Conservation (phyloP, 345 rosid species). For the Acer yangbiense region DNA sequence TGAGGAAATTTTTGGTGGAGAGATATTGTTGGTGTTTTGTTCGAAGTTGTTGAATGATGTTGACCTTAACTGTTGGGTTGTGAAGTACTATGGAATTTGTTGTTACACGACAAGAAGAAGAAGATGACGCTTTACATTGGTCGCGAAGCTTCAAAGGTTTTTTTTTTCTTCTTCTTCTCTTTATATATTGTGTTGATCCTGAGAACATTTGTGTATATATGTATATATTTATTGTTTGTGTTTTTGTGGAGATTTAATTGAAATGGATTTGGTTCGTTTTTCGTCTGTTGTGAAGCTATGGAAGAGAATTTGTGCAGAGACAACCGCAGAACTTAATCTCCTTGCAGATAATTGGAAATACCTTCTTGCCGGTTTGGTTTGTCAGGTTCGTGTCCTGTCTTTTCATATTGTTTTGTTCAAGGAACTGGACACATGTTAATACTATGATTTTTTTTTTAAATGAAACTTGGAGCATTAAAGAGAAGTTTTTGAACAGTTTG, state of each 20-base stretch:
- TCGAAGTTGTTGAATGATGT: conserved; percentile 33
- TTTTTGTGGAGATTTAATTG: conserved; percentile 22
- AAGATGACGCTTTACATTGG: conserved; percentile 90
- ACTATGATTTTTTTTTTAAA: neutral
- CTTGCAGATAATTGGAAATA: conserved; percentile 87
- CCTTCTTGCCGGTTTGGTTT: conserved; percentile 83
- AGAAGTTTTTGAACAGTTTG: neutral
- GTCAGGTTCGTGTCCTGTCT: conserved; percentile 59
- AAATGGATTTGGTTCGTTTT: conserved; percentile 9
- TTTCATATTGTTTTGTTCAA: neutral
- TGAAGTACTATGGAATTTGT: conserved; percentile 66
- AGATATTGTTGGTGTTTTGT: conserved; percentile 8
- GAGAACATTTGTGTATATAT: too few species aligned
- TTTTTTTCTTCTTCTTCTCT: neutral
- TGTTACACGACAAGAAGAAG: conserved; percentile 38
- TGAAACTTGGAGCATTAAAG: neutral
- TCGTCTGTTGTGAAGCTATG: conserved; percentile 57
- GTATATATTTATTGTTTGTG: neutral
- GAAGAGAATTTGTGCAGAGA: conserved; percentile 91
- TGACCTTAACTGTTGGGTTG: conserved; percentile 47
- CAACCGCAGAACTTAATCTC: conserved; percentile 74
- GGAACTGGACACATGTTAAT: neutral
- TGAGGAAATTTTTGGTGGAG: neutral
- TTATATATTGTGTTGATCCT: neutral
- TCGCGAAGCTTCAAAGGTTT: conserved; percentile 94